phyloP scores from a whole-genome alignment of 2,329 filamentous ascomycete species.

The Hirsutella rhossiliensis region DNA sequence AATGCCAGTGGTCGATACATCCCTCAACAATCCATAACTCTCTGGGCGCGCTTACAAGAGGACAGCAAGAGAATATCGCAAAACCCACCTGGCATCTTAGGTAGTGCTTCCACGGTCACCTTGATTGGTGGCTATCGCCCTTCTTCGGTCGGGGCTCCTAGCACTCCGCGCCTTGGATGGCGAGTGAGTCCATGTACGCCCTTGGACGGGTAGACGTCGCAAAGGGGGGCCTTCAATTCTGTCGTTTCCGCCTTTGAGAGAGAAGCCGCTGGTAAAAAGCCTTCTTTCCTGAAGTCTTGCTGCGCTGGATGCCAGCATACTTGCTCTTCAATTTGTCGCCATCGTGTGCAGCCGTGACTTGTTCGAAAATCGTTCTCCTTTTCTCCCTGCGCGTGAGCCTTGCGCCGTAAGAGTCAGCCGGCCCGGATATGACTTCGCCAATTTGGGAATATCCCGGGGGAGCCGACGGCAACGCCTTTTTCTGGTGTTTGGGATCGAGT shows the following conservation, averaged over 20 bases:
- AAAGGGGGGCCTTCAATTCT: conserved; percentile 11
- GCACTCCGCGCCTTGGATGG: too few species aligned
- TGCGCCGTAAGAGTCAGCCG: conserved; percentile 74
- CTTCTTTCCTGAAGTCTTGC: conserved; percentile 82
- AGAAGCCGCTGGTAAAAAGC: conserved; percentile 75
- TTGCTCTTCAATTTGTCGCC: conserved; percentile 72
- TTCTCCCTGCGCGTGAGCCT: conserved; percentile 78
- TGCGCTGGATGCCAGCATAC: conserved; percentile 71
- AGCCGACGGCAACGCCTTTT: conserved; percentile 63
- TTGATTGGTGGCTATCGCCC: too few species aligned
- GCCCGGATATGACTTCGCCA: conserved; percentile 77
- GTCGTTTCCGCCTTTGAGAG: conserved; percentile 20
- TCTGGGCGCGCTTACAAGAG: too few species aligned
- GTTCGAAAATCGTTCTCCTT: conserved; percentile 77
- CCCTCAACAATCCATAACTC: too few species aligned
- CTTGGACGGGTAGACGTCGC: too few species aligned
- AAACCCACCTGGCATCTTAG: too few species aligned
- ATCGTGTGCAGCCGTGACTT: conserved; percentile 45
- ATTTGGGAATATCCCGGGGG: conserved; percentile 75
- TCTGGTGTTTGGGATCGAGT: conserved; percentile 85
- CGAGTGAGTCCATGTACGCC: too few species aligned
- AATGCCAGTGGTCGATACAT: too few species aligned
- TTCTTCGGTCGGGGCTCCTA: too few species aligned
- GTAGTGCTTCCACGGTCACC: too few species aligned
- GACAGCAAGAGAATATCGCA: too few species aligned